Base-by-base conservation (phyloP, 768 basidiomycete genomes). In the Tulasnella sp. region DNA sequence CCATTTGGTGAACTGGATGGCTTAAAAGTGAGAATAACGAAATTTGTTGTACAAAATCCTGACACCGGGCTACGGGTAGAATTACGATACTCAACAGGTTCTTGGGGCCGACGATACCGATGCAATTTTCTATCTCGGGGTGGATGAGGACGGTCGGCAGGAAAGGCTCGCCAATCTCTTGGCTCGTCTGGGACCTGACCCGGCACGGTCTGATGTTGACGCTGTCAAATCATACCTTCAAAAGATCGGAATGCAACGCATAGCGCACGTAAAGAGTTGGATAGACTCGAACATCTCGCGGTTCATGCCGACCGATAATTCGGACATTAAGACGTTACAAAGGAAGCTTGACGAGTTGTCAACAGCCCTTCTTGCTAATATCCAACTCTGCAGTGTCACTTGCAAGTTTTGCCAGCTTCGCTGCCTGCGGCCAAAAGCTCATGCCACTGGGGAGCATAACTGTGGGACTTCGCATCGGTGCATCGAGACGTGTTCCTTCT, bases 381-480 rank as follows among this genome's bases (percentile, higher is more conserved):
- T 78, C 16, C 74, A 81, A 34, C 22, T 81, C 78, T 81, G 80
- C 28, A 11, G 7, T 7, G 28, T n/a, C 28, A 20, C 6, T 24
- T 80, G 79, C 48, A 42, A 24, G 1, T 75, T 72, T 18, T 80
- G 79, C 46, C 72, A 58, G 20, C 69, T 80, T 24, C 79, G 46
- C 18, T 80, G 79, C n/a, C 12, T 80, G 20, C 79, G 76, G 2
- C 44, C 46, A 3, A 73, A 34, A 34, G 28, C 72, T 8, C 79
- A 80, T 31, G 28, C 7, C 24, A n/a, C 77, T 8, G 14, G 14
- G 0, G 46, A 6, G 41, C 79, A 80, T 41, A 2, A 80, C 34
- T 80, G 79, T 22, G 24, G 50, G 2, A 80, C 79, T 1, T 80
- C 79, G 16, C 79, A 80, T 34, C 37, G 11, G n/a, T 80, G 79